These are phyloP conservation scores for Westerdykella aurantiaca DNA, from an alignment of 2,329 filamentous ascomycete genomes.

Conservation along the genomic window DNA sequence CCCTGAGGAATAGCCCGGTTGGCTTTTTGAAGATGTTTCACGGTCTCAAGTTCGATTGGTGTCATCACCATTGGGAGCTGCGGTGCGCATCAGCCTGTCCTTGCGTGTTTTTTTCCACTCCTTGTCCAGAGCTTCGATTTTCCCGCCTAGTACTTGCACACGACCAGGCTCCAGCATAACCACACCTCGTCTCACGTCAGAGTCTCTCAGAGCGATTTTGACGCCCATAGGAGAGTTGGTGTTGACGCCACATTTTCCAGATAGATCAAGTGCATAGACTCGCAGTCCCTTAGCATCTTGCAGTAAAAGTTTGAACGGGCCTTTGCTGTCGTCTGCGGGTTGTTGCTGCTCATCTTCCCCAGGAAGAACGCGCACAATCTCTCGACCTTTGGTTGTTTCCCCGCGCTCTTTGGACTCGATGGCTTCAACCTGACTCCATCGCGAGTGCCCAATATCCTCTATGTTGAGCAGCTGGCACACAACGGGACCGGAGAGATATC, in stretches of 20 bases:
- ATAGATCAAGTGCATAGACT: slow-evolving; percentile 68
- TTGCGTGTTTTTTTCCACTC: slow-evolving; percentile 70
- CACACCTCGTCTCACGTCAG: slow-evolving; percentile 66
- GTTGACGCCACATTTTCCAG: slow-evolving; percentile 58
- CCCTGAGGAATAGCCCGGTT: too few relatives aligned
- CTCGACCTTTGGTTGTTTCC: slow-evolving; percentile 67
- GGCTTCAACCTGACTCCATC: slow-evolving; percentile 83
- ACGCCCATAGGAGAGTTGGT: slow-evolving; percentile 68
- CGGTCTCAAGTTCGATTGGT: too few relatives aligned
- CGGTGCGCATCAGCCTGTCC: slow-evolving; percentile 51
- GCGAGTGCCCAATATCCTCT: slow-evolving; percentile 71
- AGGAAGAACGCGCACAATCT: slow-evolving; percentile 69
- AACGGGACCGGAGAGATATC: slow-evolving; percentile 55
- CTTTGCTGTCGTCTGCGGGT: slow-evolving; percentile 37
- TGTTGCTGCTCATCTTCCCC: slow-evolving; percentile 46
- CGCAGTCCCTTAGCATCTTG: slow-evolving; percentile 67
- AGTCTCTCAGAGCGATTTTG: slow-evolving; percentile 67
- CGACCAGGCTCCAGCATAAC: slow-evolving; percentile 67
- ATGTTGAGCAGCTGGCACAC: slow-evolving; percentile 80
- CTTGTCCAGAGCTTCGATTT: slow-evolving; percentile 74
- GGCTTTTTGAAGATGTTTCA: too few relatives aligned
- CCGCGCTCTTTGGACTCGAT: slow-evolving; percentile 69
- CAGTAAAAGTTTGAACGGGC: slow-evolving; percentile 75
- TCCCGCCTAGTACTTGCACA: slow-evolving; percentile 76
- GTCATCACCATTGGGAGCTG: too few relatives aligned